Conservation (phyloP, 768 basidiomycete species). For the Calocybe gangraenosa region DNA sequence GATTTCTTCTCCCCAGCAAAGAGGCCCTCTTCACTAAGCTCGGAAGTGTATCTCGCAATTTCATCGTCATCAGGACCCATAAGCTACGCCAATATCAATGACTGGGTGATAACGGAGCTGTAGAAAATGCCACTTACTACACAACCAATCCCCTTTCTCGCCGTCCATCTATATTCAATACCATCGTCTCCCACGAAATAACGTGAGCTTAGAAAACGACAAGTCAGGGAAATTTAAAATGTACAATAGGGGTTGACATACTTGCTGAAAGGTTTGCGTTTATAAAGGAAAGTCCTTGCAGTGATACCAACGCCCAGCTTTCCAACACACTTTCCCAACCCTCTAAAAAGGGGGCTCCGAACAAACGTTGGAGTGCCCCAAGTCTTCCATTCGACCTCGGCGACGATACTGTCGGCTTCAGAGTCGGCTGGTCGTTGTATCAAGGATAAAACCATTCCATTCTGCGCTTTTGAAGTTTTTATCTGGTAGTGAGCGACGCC, state of each 20-base stretch:
- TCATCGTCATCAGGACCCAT: slow-evolving; percentile 33
- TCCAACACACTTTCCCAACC: slow-evolving; percentile 21
- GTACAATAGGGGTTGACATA: slow-evolving; percentile 17
- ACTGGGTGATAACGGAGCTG: background rate
- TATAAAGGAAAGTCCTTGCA: slow-evolving; percentile 39
- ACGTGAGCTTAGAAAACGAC: slow-evolving; percentile 29
- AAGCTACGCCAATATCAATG: slow-evolving; percentile 25
- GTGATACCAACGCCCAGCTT: slow-evolving; percentile 26
- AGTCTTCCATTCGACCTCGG: slow-evolving; percentile 45
- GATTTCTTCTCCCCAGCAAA: slow-evolving; percentile 46
- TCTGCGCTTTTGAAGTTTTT: slow-evolving; percentile 31
- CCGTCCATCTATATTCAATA: slow-evolving; percentile 49
- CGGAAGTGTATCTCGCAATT: slow-evolving; percentile 35
- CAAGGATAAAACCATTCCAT: slow-evolving; percentile 29
- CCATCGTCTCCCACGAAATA: slow-evolving; percentile 49
- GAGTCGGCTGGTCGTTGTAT: slow-evolving; percentile 37
- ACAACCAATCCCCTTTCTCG: slow-evolving; percentile 32
- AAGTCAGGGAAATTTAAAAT: slow-evolving; percentile 1
- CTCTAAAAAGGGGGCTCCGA: slow-evolving; percentile 33
- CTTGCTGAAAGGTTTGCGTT: slow-evolving; percentile 36
- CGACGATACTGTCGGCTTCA: slow-evolving; percentile 37
- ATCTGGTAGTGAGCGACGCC: slow-evolving; percentile 49
- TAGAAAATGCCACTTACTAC: slow-evolving; percentile 32
- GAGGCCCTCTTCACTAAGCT: slow-evolving; percentile 35
- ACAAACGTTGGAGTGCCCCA: slow-evolving; percentile 39